Percentiles rank a stretch among this genome's conserved stretches.
Conservation (phyloP, 805 yeast species). For the Kazachstania bromeliacearum region DNA sequence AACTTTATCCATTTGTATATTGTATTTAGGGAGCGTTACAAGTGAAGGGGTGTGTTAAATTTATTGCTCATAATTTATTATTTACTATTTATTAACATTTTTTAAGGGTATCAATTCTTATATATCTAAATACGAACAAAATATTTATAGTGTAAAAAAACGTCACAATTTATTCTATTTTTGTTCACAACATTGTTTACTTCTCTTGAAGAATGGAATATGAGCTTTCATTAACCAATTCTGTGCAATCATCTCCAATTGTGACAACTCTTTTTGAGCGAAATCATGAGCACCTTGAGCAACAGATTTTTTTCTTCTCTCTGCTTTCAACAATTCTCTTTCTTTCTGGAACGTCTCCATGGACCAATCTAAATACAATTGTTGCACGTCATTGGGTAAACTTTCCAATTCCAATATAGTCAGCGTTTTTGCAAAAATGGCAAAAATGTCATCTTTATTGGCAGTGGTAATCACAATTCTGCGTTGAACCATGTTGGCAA, state of each 20-base stretch:
- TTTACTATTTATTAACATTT: no score
- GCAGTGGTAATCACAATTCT: background rate
- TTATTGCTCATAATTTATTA: no score
- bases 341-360: constrained; percentile 2
- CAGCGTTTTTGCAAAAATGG: constrained; percentile 1
- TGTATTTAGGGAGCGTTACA: no score
- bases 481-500: background rate
- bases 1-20: no score
- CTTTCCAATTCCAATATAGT: constrained; percentile 1
- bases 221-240: constrained; percentile 2
- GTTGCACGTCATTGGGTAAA: constrained; percentile 2
- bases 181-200: no score
- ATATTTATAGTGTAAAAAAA: no score
- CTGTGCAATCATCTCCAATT: constrained; percentile 1
- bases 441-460: constrained; percentile 1
- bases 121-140: no score
- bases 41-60: no score
- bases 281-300: background rate
- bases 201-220: background rate
- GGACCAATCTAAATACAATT: constrained; percentile 4
- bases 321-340: background rate
- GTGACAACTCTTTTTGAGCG: background rate
- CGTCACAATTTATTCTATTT: no score
- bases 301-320: background rate
- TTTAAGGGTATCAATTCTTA: no score